Evolutionary conservation across 164 flowering plant species (phyloP).

Genomic region (Buxus sempervirens): DNA sequence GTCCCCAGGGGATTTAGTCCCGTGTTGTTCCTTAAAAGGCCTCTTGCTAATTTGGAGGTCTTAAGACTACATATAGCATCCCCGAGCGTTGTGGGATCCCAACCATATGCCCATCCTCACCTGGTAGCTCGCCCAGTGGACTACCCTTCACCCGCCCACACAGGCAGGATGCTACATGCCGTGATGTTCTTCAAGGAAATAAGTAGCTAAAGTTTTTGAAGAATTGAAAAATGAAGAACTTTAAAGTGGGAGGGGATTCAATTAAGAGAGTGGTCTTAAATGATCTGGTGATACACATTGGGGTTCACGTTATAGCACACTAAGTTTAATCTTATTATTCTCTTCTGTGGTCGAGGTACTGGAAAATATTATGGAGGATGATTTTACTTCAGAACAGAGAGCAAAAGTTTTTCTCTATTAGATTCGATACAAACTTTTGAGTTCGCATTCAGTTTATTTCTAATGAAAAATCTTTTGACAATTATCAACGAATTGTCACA

Average conservation of each 20-base stretch:
- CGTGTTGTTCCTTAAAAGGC: too few species aligned
- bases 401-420: background rate
- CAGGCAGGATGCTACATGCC: too few species aligned
- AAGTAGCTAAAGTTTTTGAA: background rate
- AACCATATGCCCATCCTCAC: too few species aligned
- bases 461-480: conserved; percentile 4
- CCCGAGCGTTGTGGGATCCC: too few species aligned
- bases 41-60: too few species aligned
- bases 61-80: too few species aligned
- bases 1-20: too few species aligned
- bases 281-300: background rate
- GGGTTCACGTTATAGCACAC: background rate
- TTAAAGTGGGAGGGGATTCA: too few species aligned
- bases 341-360: background rate
- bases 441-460: background rate
- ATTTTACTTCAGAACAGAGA: background rate
- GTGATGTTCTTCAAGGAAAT: background rate
- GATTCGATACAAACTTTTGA: background rate
- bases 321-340: background rate
- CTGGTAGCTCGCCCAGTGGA: too few species aligned
- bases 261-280: background rate
- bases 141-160: too few species aligned
- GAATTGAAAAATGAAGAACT: too few species aligned
- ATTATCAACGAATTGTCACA: conserved; percentile 13
- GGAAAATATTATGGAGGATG: background rate